Evolutionary conservation across 202 grass and related monocot species (phyloP), one percentile per base, ranked within the genome.

Genomic region (Setaria viridis): DNA sequence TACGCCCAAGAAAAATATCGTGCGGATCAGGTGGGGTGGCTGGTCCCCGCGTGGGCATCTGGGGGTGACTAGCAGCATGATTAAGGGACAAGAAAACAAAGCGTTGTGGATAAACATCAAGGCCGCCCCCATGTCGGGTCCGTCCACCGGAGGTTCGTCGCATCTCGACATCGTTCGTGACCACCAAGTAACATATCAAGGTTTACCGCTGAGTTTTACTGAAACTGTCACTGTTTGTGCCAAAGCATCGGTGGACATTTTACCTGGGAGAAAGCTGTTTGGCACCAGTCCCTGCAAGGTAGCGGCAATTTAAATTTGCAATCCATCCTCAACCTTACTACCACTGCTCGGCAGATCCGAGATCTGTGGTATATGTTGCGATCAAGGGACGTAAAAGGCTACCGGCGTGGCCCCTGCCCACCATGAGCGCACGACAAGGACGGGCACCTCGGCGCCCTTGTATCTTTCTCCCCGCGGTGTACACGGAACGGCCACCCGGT

Each of bases 31-130:
- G 59, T 32, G 45, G 46, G 1, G 37, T 3, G 45, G 9, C 32
- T 43, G 60, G 71, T 66, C 70, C 70, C 14, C 39, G 39, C 29
- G 16, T 76, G 51, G 0, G 54, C 25, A 30, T 32, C 20, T 32
- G 20, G 19, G 12, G 8, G 20, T 11, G 56, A 29, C 2, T 60
- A 13, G 4, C 16, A 16, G 7, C 6, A 35, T 43, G 77, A 47
- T 65, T 63, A 46, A 0, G 59, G 25, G 21, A 34, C 70, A 81
- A 48, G 77, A 12, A 74, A 74, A 67, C 85, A 76, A 59, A 58
- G 7, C 85, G 0, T 58, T 81, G 85, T 81, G 85, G 78, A 87
- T 87, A 87, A 75, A 87, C 85, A 75, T 67, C 70, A 11, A 75
- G 49, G 29, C 50, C 51, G 46, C 2, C 48, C 13, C 69, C 11